Evolutionary conservation across 2,329 filamentous ascomycete genomes (phyloP).

Genomic region (Aspergillus fumigatiaffinis): DNA sequence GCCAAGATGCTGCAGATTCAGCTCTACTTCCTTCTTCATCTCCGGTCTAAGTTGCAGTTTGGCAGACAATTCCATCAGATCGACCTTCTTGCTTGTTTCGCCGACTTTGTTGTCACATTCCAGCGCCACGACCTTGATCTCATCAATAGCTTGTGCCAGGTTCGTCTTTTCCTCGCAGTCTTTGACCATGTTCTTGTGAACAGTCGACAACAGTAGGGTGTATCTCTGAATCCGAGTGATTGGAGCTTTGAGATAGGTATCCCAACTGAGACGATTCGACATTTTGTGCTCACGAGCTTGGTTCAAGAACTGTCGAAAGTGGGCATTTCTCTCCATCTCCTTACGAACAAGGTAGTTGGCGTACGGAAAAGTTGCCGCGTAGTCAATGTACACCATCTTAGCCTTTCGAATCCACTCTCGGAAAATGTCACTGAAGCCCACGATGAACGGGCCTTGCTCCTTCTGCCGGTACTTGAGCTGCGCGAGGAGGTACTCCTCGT

Average conservation of each 20-base stretch:
- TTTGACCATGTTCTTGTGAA: slow-evolving; percentile 75
- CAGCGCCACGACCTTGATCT: slow-evolving; percentile 82
- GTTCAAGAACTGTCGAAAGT: slow-evolving; percentile 83
- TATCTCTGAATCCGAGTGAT: slow-evolving; percentile 92
- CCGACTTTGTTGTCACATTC: slow-evolving; percentile 92
- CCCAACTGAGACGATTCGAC: slow-evolving; percentile 83
- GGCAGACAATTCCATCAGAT: slow-evolving; percentile 75
- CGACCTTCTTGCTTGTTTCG: slow-evolving; percentile 86
- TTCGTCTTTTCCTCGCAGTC: slow-evolving; percentile 90
- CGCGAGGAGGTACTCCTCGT: slow-evolving; percentile 86
- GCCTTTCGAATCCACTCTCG: slow-evolving; percentile 98
- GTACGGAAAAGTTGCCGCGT: slow-evolving; percentile 80
- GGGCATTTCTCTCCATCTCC: slow-evolving; percentile 77
- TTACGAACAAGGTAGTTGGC: slow-evolving; percentile 79
- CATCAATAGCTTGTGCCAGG: slow-evolving; percentile 76
- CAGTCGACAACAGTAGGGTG: slow-evolving; percentile 73
- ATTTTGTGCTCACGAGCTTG: slow-evolving; percentile 72
- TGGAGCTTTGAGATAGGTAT: slow-evolving; percentile 87
- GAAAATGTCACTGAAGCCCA: slow-evolving; percentile 94
- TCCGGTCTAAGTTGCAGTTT: slow-evolving; percentile 83
- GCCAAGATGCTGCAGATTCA: slow-evolving; percentile 92
- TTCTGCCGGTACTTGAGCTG: slow-evolving; percentile 96
- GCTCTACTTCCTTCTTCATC: slow-evolving; percentile 74
- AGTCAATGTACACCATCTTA: slow-evolving; percentile 82
- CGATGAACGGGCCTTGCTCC: slow-evolving; percentile 92